Base-by-base conservation (phyloP, 1,284 basidiomycete species). In the Sanguinoderma infundibulare region DNA sequence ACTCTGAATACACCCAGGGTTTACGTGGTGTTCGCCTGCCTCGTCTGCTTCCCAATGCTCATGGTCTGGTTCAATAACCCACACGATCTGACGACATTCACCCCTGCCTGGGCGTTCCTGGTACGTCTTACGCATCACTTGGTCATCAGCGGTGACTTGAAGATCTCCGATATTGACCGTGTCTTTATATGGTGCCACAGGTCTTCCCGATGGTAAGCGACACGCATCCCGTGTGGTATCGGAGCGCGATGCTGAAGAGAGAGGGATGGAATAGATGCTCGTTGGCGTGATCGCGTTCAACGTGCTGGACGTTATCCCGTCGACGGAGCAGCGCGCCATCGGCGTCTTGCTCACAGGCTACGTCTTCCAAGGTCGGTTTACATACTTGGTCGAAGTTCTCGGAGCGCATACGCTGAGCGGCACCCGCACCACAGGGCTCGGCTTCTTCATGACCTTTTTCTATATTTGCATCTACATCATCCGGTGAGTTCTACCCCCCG, bases 31-130 rank as follows among this genome's bases (percentile, higher is more conserved):
- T 74, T 79, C 20, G 69, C 80, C 2, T 36, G 79, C n/a, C 5
- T 78, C 7, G 78, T 79, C 14, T 82, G 78, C 61, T 79, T 81
- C 67, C 78, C 79, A 0, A 82, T 83, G 80, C 70, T 82, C 53
- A 79, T 82, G 78, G 78, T 82, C 34, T 83, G 81, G 81, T 82
- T 80, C 70, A 81, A 81, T 59, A 71, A 78, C 36, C 79, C 80
- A 8, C 81, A 83, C 62, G 80, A 82, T 50, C 60, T 83, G 55
- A 70, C 57, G 6, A 73, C 75, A 14, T 82, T 82, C 64, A 82
- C 81, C 5, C 81, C 81, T 1, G 80, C 80, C 0, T 82, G 79
- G 70, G 81, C 80, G 5, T 82, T 83, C 70, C 63, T 82, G 66
- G 79, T 81, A 55, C 52, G 77, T 67, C 20, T 30, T 6, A 34